phyloP scores from a whole-genome alignment of 805 yeast genomes.

The Candida bentonensis region DNA sequence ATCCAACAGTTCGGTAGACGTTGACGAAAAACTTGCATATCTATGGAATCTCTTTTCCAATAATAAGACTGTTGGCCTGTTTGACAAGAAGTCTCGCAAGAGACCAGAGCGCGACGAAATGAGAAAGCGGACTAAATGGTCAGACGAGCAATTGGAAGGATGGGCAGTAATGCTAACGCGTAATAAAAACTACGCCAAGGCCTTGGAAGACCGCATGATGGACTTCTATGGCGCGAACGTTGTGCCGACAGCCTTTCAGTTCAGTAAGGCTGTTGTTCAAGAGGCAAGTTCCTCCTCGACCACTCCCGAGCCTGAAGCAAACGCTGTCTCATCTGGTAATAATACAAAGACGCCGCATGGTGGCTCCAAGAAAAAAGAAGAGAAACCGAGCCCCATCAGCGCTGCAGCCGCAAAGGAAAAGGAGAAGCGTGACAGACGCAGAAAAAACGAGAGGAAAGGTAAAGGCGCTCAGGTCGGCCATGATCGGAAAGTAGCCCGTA shows the following conservation, averaged over 20 bases:
- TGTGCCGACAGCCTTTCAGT: neutral
- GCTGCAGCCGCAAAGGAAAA: no score
- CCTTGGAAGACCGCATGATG: neutral
- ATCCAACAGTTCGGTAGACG: conserved; percentile 14
- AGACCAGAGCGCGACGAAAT: conserved; percentile 36
- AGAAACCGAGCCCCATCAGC: no score
- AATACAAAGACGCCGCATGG: no score
- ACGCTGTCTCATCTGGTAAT: no score
- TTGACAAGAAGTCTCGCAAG: conserved; percentile 38
- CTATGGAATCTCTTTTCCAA: conserved; percentile 43
- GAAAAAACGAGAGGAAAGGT: conserved; percentile 34
- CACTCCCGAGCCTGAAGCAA: no score
- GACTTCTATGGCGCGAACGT: neutral
- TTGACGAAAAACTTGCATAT: conserved; percentile 36
- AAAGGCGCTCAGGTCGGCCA: conserved; percentile 46
- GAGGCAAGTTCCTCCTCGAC: no score
- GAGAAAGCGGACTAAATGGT: conserved; percentile 46
- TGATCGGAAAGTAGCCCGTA: conserved; percentile 34
- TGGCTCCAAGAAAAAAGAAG: no score
- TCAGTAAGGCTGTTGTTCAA: no score
- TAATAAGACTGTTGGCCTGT: conserved; percentile 34
- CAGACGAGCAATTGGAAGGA: conserved; percentile 86
- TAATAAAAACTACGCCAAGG: neutral
- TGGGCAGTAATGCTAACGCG: conserved; percentile 53
- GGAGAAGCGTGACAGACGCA: conserved; percentile 12